A percentile compares a stretch with the other conserved stretches of the same genome.
These are phyloP conservation scores for Gloeostereum incarnatum DNA, from an alignment of 768 basidiomycete species.

Conservation along the genomic window DNA sequence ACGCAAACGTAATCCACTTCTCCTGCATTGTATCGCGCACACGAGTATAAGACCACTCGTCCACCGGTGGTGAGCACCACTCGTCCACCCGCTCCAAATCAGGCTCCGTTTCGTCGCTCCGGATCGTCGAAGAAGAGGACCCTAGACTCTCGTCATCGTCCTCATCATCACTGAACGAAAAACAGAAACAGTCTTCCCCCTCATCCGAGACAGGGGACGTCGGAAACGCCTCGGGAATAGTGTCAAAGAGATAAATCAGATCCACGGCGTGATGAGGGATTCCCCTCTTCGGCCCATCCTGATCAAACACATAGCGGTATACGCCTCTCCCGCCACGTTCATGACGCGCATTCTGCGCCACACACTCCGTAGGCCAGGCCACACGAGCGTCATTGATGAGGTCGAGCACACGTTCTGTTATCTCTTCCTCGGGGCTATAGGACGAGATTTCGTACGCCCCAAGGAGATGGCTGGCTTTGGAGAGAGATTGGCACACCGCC, in stretches of 20 bases:
- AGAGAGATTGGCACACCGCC: conserved; percentile 64
- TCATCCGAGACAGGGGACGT: conserved; percentile 7
- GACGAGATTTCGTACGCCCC: conserved; percentile 65
- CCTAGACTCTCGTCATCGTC: conserved; percentile 27
- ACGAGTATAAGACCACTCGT: conserved; percentile 55
- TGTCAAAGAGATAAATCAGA: conserved; percentile 74
- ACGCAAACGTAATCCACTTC: conserved; percentile 67
- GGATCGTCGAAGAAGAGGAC: conserved; percentile 14
- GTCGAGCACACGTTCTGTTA: conserved; percentile 60
- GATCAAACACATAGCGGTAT: conserved; percentile 78
- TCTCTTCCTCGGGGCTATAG: conserved; percentile 54
- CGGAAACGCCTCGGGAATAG: conserved; percentile 36
- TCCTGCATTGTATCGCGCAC: conserved; percentile 67
- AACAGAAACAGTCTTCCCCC: conserved; percentile 16
- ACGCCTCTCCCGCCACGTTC: conserved; percentile 51
- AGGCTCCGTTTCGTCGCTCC: conserved; percentile 11
- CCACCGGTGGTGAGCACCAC: conserved; percentile 52
- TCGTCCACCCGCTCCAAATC: conserved; percentile 22
- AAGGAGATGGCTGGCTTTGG: conserved; percentile 49
- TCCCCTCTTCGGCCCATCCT: conserved; percentile 59
- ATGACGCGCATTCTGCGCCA: conserved; percentile 38
- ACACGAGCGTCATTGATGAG: conserved; percentile 67
- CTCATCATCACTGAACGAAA: conserved; percentile 20
- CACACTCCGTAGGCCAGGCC: conserved; percentile 69
- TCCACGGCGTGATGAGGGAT: conserved; percentile 65